Conservation (phyloP, 257 asterid species). For the Lithospermum erythrorhizon region DNA sequence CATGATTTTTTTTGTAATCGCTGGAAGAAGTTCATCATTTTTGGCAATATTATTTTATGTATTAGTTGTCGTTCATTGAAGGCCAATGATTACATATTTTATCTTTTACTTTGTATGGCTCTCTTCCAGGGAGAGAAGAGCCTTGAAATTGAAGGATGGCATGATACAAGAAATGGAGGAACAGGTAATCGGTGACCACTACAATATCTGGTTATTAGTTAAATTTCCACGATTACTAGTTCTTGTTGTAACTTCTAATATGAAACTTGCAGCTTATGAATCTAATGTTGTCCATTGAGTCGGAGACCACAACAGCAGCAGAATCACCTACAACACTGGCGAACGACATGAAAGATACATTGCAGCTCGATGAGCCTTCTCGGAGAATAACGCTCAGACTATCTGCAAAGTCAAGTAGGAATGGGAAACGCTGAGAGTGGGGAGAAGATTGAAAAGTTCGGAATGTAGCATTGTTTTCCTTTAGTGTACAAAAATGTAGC, state of each 20-base stretch:
- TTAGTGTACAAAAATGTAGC: neutral
- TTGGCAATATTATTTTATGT: neutral
- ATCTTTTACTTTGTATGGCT: neutral
- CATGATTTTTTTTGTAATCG: neutral
- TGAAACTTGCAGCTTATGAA: neutral
- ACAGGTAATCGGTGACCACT: conserved; percentile 31
- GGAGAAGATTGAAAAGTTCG: neutral
- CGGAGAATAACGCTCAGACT: neutral
- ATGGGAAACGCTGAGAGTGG: neutral
- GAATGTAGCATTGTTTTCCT: neutral
- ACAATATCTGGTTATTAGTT: neutral
- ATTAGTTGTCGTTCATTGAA: too few species aligned
- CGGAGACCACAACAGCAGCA: neutral
- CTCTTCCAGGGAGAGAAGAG: conserved; percentile 47
- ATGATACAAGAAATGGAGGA: conserved; percentile 69
- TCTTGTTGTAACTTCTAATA: neutral
- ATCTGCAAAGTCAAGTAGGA: neutral
- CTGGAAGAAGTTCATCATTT: too few species aligned
- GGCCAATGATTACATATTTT: neutral
- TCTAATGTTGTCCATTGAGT: neutral
- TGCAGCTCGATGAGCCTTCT: neutral
- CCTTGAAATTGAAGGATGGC: conserved; percentile 35
- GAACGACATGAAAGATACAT: neutral
- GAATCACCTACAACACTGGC: neutral
- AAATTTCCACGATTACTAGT: neutral